Evolutionary conservation across 805 yeast genomes (phyloP).

Genomic region (Saccharomycopsis selenospora): DNA sequence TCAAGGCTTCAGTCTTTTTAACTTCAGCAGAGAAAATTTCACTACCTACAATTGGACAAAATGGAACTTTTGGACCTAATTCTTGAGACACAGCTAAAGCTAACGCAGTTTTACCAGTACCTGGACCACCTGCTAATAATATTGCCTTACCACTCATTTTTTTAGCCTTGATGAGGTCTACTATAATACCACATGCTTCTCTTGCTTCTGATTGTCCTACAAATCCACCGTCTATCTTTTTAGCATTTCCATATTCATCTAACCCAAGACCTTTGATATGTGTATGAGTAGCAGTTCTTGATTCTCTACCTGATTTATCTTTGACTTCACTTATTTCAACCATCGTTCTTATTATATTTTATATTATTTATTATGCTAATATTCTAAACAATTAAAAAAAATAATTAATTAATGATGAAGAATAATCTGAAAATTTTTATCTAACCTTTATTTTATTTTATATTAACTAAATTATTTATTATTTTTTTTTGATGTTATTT

Average conservation of each 20-base stretch:
- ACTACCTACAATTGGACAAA: slow-evolving; percentile 93
- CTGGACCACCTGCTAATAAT: slow-evolving; percentile 93
- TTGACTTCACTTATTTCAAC: slow-evolving; percentile 27
- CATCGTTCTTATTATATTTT: too few species aligned
- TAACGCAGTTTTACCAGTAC: slow-evolving; percentile 96
- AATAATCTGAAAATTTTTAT: too few species aligned
- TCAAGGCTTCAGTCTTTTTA: slow-evolving; percentile 90
- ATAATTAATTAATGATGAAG: too few species aligned
- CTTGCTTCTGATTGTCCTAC: slow-evolving; percentile 67
- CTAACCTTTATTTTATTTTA: too few species aligned
- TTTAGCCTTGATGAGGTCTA: slow-evolving; percentile 85
- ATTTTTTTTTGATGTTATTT: too few species aligned
- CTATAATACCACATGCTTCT: slow-evolving; percentile 92
- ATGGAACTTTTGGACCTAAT: slow-evolving; percentile 94
- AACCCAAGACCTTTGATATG: slow-evolving; percentile 93
- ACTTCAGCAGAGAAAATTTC: slow-evolving; percentile 95
- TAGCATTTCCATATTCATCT: slow-evolving; percentile 84
- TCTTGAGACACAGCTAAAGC: slow-evolving; percentile 95
- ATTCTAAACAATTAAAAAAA: too few species aligned
- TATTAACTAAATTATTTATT: too few species aligned
- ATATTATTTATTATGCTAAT: too few species aligned
- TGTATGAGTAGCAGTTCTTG: slow-evolving; percentile 91
- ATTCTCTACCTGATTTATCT: slow-evolving; percentile 51
- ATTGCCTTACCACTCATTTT: slow-evolving; percentile 96
- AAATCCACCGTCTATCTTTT: slow-evolving; percentile 78